Evolutionary conservation across 805 yeast species (phyloP), one percentile per base, ranked within the genome.

Genomic region (Kazachstania africana): DNA sequence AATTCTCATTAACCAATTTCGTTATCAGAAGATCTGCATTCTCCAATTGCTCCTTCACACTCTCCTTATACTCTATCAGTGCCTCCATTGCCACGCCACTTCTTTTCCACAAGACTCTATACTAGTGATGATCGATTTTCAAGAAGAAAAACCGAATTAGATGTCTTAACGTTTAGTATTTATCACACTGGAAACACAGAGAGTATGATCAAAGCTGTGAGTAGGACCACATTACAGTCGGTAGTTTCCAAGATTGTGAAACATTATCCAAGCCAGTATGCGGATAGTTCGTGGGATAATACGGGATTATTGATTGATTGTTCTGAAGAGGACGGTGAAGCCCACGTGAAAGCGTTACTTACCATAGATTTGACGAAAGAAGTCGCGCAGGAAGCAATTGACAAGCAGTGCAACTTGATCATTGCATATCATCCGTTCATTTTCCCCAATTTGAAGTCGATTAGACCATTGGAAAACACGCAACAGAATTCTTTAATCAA

Each of bases 351-450:
- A 32, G 60, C 73, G 2, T 60, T 91, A 14, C 61, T 91, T 29
- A 75, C 98, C 0, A 72, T 91, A 26, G 99, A 91, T 48, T 62
- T 91, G 37, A 91, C 97, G 0, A 70, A 72, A 28, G 47, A 72
- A 0, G 98, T 91, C 0, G 87, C 79, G 4, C 77, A 78, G 4
- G 98, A 91, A 54, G 97, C 97, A 1, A 59, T 91, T 15, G 50
- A 47, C 1, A 45, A 60, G 2, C 57, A 69, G 1, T 53, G 73
- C 26, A 68, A 71, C 35, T 44, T 87, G 28, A 64, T 91, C 5
- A 55, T 91, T 43, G 93, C 97, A 0, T 91, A 91, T 54, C 88
- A 91, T 53, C 99, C 99, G 1, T 87, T 91, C 51, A 83, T 91
- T 26, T 91, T 91, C 66, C 64, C 80, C 16, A 94, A 94, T 1